Conservation (phyloP, 2,329 filamentous ascomycete genomes). For the Zymoseptoria crescenta region DNA sequence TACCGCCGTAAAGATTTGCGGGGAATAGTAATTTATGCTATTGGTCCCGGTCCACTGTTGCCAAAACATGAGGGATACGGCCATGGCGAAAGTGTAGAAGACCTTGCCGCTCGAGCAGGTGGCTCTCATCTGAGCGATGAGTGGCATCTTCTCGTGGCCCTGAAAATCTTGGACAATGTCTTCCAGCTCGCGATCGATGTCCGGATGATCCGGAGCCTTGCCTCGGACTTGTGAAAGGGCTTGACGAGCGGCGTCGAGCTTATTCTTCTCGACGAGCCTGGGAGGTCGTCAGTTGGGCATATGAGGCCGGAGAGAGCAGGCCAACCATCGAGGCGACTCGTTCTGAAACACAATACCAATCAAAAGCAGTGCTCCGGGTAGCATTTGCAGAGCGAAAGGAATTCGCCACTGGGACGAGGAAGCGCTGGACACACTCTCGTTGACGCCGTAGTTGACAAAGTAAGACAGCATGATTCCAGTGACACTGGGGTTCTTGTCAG, state of each 20-base stretch:
- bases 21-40: conserved; percentile 31
- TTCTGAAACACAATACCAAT: conserved; percentile 45
- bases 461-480: conserved; percentile 44
- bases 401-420: conserved; percentile 47
- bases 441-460: conserved; percentile 48
- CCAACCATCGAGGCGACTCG: conserved; percentile 43
- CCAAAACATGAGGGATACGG: conserved; percentile 38
- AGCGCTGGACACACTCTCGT: conserved; percentile 35
- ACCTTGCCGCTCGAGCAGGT: conserved; percentile 33
- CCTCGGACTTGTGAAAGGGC: conserved; percentile 35
- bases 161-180: conserved; percentile 40
- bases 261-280: conserved; percentile 43
- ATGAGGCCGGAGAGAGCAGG: not conserved
- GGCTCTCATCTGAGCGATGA: conserved; percentile 32
- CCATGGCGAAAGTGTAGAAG: conserved; percentile 36
- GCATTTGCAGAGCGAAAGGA: conserved; percentile 46
- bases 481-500: conserved; percentile 28
- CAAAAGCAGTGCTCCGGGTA: conserved; percentile 45
- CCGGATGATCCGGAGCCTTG: conserved; percentile 29
- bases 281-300: not conserved
- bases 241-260: conserved; percentile 37
- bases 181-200: conserved; percentile 35
- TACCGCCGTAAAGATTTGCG: conserved; percentile 39
- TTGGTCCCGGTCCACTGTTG: conserved; percentile 31
- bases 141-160: conserved; percentile 36